Percentiles rank a stretch among this genome's conserved stretches.
These are phyloP conservation scores for Calocybe gangraenosa DNA, from an alignment of 768 basidiomycete species.

Conservation along the genomic window DNA sequence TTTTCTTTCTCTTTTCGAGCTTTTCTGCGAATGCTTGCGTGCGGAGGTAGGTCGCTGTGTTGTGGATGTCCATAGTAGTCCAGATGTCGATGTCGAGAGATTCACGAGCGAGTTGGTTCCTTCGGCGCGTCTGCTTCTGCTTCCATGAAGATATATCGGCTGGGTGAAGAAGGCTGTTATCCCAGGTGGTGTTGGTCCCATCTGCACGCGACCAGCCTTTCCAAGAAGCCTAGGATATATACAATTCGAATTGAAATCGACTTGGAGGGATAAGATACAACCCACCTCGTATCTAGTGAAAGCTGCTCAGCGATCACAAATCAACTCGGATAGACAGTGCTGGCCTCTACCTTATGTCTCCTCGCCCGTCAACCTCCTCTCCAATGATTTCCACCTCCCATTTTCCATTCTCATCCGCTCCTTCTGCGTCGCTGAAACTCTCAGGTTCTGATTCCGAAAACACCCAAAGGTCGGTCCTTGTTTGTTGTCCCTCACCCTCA, in stretches of 20 bases:
- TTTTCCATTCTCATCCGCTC: conserved; percentile 20
- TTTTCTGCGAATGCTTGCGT: conserved; percentile 47
- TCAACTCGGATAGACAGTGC: neutral
- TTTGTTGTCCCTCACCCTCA: too few species aligned
- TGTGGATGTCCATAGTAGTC: conserved; percentile 36
- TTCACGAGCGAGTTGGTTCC: conserved; percentile 23
- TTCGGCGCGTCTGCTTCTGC: conserved; percentile 23
- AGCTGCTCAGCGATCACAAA: conserved; percentile 1
- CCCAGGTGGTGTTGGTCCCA: conserved; percentile 55
- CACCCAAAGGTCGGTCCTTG: conserved; percentile 9
- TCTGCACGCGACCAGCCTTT: conserved; percentile 45
- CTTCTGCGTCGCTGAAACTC: conserved; percentile 23
- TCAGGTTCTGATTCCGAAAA: conserved; percentile 23
- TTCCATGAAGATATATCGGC: conserved; percentile 29
- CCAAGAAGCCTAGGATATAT: conserved; percentile 44
- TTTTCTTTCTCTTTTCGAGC: conserved; percentile 13
- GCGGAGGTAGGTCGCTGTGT: conserved; percentile 37
- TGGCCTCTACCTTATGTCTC: conserved; percentile 27
- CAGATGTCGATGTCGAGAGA: conserved; percentile 37
- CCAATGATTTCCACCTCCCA: conserved; percentile 34
- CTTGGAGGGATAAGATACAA: neutral
- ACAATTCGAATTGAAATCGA: neutral
- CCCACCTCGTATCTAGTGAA: conserved; percentile 28
- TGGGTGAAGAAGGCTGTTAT: conserved; percentile 19
- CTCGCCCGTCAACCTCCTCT: conserved; percentile 33